phyloP scores from a whole-genome alignment of 2,329 filamentous ascomycete species.

The Aspergillus alliaceus region DNA sequence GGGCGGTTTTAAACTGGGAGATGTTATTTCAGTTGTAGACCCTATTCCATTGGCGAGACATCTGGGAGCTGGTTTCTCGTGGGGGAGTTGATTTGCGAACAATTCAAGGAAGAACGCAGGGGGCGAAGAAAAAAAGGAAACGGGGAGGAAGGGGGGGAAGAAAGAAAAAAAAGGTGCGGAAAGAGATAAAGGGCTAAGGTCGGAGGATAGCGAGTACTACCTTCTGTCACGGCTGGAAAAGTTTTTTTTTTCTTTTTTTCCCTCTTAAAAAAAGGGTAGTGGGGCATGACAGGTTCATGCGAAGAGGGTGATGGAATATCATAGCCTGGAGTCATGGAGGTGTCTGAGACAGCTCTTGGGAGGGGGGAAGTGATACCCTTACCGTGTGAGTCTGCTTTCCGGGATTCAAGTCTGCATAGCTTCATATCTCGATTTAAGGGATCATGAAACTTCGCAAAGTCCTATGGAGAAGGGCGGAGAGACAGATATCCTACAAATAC shows the following conservation, averaged over 20 bases:
- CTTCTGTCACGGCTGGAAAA: slow-evolving; percentile 27
- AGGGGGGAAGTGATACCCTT: slow-evolving; percentile 46
- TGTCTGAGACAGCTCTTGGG: slow-evolving; percentile 41
- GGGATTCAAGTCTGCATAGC: slow-evolving; percentile 38
- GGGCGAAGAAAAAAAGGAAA: slow-evolving; percentile 14
- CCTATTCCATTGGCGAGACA: slow-evolving; percentile 24
- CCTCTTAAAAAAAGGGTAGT: slow-evolving; percentile 15
- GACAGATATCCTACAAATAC: slow-evolving; percentile 28
- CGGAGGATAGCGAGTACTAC: slow-evolving; percentile 16
- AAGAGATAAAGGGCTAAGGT: slow-evolving; percentile 10
- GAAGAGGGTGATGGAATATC: slow-evolving; percentile 27
- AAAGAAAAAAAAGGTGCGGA: slow-evolving; percentile 8
- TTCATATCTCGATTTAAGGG: slow-evolving; percentile 34
- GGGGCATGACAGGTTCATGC: slow-evolving; percentile 32
- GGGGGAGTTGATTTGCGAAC: slow-evolving; percentile 13
- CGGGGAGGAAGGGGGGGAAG: no score
- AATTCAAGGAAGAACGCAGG: neutral
- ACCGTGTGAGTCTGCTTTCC: slow-evolving; percentile 40
- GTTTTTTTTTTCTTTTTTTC: slow-evolving; percentile 15
- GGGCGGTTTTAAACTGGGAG: slow-evolving; percentile 30
- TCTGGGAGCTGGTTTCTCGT: slow-evolving; percentile 26
- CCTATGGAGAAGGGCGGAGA: slow-evolving; percentile 21
- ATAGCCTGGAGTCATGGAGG: slow-evolving; percentile 40
- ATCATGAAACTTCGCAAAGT: slow-evolving; percentile 29
- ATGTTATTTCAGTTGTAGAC: slow-evolving; percentile 29